These are phyloP conservation scores for Funneliformis mosseae DNA, from an alignment of 192 early-diverging fungal genomes.

Conservation along the genomic window DNA sequence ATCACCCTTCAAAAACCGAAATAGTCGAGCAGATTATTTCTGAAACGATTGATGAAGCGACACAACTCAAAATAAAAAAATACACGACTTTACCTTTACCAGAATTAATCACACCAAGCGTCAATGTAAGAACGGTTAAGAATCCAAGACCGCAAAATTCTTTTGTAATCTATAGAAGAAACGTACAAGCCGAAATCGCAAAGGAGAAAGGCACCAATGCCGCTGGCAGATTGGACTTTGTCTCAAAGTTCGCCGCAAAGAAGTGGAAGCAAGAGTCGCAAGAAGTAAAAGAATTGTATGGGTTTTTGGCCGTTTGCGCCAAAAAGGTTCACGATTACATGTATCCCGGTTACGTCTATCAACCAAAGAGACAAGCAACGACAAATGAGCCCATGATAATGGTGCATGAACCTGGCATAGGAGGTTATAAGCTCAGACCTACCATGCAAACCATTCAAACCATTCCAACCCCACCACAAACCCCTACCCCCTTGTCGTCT, in stretches of 20 bases:
- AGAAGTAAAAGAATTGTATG: slow-evolving; percentile 22
- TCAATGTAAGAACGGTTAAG: slow-evolving; percentile 21
- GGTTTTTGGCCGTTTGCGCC: neutral
- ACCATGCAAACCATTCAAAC: neutral
- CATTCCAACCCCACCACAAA: neutral
- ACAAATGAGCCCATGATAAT: slow-evolving; percentile 28
- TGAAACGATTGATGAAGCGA: slow-evolving; percentile 9
- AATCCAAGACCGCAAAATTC: slow-evolving; percentile 30
- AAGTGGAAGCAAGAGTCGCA: slow-evolving; percentile 19
- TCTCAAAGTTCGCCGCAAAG: slow-evolving; percentile 11
- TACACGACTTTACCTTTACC: slow-evolving; percentile 23
- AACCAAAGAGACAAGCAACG: slow-evolving; percentile 24
- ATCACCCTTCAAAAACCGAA: slow-evolving; percentile 10
- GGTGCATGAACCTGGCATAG: slow-evolving; percentile 22
- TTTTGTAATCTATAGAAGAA: slow-evolving; percentile 24
- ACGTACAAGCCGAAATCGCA: slow-evolving; percentile 27
- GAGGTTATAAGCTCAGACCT: slow-evolving; percentile 15
- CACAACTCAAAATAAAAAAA: slow-evolving; percentile 17
- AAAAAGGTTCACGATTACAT: slow-evolving; percentile 19
- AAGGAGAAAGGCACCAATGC: slow-evolving; percentile 2
- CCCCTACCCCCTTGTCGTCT: neutral
- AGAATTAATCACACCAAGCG: slow-evolving; percentile 23
- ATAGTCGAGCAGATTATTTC: slow-evolving; percentile 16
- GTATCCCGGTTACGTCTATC: slow-evolving; percentile 25
- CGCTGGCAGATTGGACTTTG: slow-evolving; percentile 19